Evolutionary conservation across 108 stramenopile genomes (phyloP), one percentile per base, ranked within the genome.

Genomic region (Phaeodactylum tricornutum): DNA sequence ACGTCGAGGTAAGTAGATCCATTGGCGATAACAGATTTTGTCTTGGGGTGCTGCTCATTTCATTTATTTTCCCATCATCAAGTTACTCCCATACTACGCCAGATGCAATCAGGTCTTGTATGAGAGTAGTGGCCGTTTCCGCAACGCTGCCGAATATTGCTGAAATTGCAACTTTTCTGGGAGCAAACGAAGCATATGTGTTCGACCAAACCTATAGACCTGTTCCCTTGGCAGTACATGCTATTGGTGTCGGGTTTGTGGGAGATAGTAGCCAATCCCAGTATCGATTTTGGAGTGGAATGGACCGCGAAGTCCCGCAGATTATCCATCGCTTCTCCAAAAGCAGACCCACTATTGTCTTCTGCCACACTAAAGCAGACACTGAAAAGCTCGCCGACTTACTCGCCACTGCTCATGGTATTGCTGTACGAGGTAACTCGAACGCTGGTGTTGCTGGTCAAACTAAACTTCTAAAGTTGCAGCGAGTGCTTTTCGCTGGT

Each of bases 111-210:
- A 46, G 57, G n/a, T 72, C 82, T 4, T 50, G 43, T 43, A 74
- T 93, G 75, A 67, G 96, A 46, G 69, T 78, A 20, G 75, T 98
- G 3, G 92, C 91, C 7, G 89, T 95, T 3, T 95, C 92, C 4
- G 96, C 96, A 2, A 96, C 95, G 2, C 75, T 98, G 3, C 95
- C 96, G 5, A 98, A 98, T 61, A 62, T 95, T n/a, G 37, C 26
- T 0, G 94, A 98, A 34, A 75, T 96, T 23, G 95, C 93, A 1
- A 63, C 72, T 9, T 95, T 94, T 54, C 17, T 96, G 11, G 79
- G 73, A 43, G 92, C 93, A 0, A 67, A 71, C 8, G 75, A 86
- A 54, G 76, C 86, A 8, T 92, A 78, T 53, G 43, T 47, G 12
- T 97, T 97, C 57, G 93, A 92, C 43, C 64, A 70, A 4, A 77